Percentiles rank a stretch among this genome's conserved stretches.
Conservation (phyloP, 2,329 filamentous ascomycete species). For the Microsporum canis region DNA sequence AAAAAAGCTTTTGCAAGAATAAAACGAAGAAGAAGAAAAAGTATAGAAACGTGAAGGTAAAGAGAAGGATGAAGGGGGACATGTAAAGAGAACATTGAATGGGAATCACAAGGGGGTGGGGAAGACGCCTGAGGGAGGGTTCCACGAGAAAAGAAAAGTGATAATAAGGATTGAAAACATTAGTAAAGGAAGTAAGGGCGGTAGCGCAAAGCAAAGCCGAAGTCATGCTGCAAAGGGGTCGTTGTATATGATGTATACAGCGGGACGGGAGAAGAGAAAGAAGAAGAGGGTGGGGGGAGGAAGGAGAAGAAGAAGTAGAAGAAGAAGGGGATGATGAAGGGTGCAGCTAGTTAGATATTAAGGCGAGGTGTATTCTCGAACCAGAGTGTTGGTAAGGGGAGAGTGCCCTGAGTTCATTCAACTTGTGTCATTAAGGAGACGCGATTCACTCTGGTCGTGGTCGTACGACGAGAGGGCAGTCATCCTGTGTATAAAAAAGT, state of each 20-base stretch:
- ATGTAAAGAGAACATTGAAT: neutral
- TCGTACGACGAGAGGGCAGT: conserved; percentile 67
- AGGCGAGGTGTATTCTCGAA: conserved; percentile 3
- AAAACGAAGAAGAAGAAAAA: neutral
- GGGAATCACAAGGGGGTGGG: neutral
- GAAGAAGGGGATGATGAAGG: conserved; percentile 11
- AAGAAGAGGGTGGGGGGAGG: neutral
- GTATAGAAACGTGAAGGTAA: neutral
- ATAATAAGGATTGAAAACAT: neutral
- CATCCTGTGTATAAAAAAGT: conserved; percentile 47
- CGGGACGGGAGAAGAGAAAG: neutral
- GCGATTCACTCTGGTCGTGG: conserved; percentile 27
- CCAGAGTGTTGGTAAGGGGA: neutral
- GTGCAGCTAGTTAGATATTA: conserved; percentile 14
- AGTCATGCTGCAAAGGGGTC: conserved; percentile 1
- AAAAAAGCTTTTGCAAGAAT: neutral
- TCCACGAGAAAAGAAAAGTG: neutral
- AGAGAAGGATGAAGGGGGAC: too few species aligned
- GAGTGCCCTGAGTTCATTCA: neutral
- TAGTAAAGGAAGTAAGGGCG: neutral
- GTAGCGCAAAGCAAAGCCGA: neutral
- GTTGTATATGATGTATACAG: neutral
- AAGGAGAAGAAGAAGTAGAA: neutral
- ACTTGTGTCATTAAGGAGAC: neutral
- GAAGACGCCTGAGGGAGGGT: neutral